Base-by-base conservation (phyloP, 257 asterid genomes). In the Oldenlandia corymbosa region DNA sequence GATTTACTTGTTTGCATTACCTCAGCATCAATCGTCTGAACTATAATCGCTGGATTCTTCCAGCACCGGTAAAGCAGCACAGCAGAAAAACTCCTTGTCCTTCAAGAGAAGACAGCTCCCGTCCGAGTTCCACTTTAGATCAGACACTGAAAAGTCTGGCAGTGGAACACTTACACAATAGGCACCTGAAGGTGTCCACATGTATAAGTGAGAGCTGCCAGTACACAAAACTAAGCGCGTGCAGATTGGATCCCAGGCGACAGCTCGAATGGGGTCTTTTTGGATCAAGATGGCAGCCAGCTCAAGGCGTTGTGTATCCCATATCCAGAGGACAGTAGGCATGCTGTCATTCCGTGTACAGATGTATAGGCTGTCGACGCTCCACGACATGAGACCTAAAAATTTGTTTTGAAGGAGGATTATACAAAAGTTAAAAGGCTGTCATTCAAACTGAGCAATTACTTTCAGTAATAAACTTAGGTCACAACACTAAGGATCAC, bases 181-280 rank as follows among this genome's bases (percentile, higher is more conserved):
- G 18, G 99, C 93, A 28, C 97, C 96, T 0, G 91, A 75, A n/a
- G 96, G 97, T 10, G 96, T 87, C 99, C 99, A 93, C 99, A 93
- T 87, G 85, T 90, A 93, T 39, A 90, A 52, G 63, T 90, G 89
- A 23, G 73, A 66, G 60, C 85, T 84, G 64, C 99, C 97, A 0
- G 97, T 89, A 83, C 97, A 89, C 27, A 93, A 36, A 62, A 93
- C 82, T 30, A 93, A 83, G 26, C 97, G 97, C 0, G 92, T 79
- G 55, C 73, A 79, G n/a, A 87, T 76, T 12, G 97, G 95, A 64
- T 93, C 97, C 99, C 99, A 93, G n/a, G 71, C 84, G 68, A 83
- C 97, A 49, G 96, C 83, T 62, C 97, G 88, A 65, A 93, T 67
- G 52, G 99, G 94, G 34, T 93, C 99, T 71, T 93, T 88, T 60